Percentiles rank a stretch among this genome's conserved stretches.
Conservation (phyloP, 805 yeast genomes). For the Schwanniomyces vanrijiae region DNA sequence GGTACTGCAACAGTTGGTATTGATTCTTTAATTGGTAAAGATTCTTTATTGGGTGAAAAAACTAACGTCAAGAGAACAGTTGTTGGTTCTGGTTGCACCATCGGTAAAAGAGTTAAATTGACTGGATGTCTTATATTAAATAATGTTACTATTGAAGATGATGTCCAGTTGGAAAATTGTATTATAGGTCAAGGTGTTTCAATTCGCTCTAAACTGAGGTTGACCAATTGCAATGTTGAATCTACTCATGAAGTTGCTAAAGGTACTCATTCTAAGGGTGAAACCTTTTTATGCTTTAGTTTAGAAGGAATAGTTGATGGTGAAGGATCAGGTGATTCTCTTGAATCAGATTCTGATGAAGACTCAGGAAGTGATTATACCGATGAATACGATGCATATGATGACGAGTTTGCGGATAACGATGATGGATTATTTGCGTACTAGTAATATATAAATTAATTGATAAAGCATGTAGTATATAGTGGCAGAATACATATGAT, state of each 20-base stretch:
- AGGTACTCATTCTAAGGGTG: constrained; percentile 58
- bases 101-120: constrained; percentile 85
- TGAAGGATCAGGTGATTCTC: constrained; percentile 27
- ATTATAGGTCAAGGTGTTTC: constrained; percentile 70
- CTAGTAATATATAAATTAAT: constrained; percentile 10
- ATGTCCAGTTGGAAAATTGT: constrained; percentile 79
- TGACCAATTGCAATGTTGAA: constrained; percentile 84
- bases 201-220: constrained; percentile 62
- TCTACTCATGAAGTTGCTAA: constrained; percentile 68
- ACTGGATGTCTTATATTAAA: constrained; percentile 83
- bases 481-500: background rate
- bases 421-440: constrained; percentile 51
- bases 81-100: constrained; percentile 67
- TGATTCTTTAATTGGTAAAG: constrained; percentile 76
- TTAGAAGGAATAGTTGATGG: constrained; percentile 42
- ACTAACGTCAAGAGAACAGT: constrained; percentile 86
- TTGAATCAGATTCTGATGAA: constrained; percentile 30
- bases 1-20: constrained; percentile 77
- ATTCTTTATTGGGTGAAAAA: constrained; percentile 71
- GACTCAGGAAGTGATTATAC: constrained; percentile 38
- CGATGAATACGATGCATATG: constrained; percentile 34
- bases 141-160: constrained; percentile 74
- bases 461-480: background rate
- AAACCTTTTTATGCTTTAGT: constrained; percentile 47
- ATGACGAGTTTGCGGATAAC: constrained; percentile 64